Evolutionary conservation across 1,284 basidiomycete genomes (phyloP).

Genomic region (Psilocybe mexicana): DNA sequence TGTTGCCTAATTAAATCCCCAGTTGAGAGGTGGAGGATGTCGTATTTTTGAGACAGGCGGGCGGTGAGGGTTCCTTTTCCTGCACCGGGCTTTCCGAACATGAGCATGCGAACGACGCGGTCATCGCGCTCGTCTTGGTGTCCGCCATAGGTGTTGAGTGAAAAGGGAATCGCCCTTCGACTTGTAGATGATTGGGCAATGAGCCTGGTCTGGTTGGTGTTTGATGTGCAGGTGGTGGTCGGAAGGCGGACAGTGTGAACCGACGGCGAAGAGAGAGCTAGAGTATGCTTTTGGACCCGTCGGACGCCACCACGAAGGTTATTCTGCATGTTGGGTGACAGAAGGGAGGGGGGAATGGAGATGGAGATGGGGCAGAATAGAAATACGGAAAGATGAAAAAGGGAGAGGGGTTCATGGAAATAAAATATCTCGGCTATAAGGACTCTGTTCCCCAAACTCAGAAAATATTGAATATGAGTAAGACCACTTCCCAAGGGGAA

Average conservation of each 20-base stretch:
- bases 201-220: constrained; percentile 22
- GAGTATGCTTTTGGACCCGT: constrained; percentile 13
- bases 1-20: constrained; percentile 82
- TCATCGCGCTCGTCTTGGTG: constrained; percentile 36
- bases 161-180: constrained; percentile 52
- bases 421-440: constrained; percentile 1
- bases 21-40: constrained; percentile 73
- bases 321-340: constrained; percentile 13
- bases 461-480: neutral
- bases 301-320: constrained; percentile 19
- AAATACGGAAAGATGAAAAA: constrained; percentile 1
- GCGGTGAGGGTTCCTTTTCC: constrained; percentile 80
- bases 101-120: constrained; percentile 67
- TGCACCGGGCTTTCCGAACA: constrained; percentile 82
- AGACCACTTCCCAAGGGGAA: neutral
- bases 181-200: constrained; percentile 42
- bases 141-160: constrained; percentile 40
- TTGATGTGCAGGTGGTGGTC: constrained; percentile 14
- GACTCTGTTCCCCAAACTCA: neutral
- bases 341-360: neutral
- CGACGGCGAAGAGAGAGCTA: constrained; percentile 14
- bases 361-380: neutral
- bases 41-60: constrained; percentile 74
- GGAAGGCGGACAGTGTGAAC: constrained; percentile 12
- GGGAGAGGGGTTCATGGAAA: constrained; percentile 1